Evolutionary conservation across 2,329 filamentous ascomycete species (phyloP), one percentile per base, ranked within the genome.

Genomic region (Monilinia laxa): DNA sequence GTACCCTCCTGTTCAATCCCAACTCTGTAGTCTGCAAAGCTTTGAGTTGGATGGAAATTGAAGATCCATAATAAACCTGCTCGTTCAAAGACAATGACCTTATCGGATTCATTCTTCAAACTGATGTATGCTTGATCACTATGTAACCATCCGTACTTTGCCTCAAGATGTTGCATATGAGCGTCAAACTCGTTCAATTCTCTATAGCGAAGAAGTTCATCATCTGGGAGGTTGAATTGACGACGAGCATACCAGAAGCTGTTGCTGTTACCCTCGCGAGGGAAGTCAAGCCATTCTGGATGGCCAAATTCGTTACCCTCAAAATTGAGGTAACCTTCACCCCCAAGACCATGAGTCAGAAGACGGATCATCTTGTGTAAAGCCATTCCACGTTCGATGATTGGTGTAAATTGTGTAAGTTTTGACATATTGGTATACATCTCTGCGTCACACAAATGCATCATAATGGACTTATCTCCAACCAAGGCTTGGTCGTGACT

Each of bases 261-360:
- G 80, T 97, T 96, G 75, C 88, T 81, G 80, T 97, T 97, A 68
- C 95, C 95, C 75, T 89, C 92, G 62, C 95, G 91, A 4, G 95
- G 95, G 79, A 99, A 99, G 78, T 99, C 95, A 51, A 99, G 90
- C 95, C 95, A 99, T 79, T 99, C 95, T 0, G 95, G 95, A 77
- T 99, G 95, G 0, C 95, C 95, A 75, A 99, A 99, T 79, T 99
- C 95, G 79, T 99, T 99, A 69, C 95, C 95, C 80, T 97, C 93
- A 74, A 99, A 99, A 81, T 98, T 99, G 64, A 99, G 90, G 76
- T 97, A 99, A 51, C 94, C 95, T 79, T 99, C 95, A 65, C 95
- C 95, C 68, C 95, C 95, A 20, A 99, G 85, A 53, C 84, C 86
- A 77, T 99, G 94, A 1, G 95, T 98, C 70, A 99, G 82, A 20